These are phyloP conservation scores for Porcisia hertigi DNA, from an alignment of 208 protist species.

Conservation along the genomic window DNA sequence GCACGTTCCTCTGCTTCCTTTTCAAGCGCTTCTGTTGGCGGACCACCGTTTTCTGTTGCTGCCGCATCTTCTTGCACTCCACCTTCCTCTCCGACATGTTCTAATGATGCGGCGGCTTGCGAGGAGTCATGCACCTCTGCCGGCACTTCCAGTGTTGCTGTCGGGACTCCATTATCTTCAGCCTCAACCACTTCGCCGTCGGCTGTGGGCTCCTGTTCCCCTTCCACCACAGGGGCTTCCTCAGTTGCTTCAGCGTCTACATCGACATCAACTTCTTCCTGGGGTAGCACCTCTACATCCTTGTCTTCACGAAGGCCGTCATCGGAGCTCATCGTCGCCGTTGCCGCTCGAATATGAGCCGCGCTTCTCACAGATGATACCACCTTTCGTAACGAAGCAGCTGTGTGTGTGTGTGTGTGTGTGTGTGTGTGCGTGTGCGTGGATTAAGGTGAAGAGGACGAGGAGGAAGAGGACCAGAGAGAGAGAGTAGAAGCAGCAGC, in stretches of 20 bases:
- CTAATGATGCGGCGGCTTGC: background rate
- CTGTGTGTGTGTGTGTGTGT: background rate
- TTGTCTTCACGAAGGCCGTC: background rate
- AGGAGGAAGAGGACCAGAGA: background rate
- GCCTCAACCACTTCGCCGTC: background rate
- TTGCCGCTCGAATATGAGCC: too few species aligned
- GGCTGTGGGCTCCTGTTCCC: background rate
- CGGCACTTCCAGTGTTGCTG: background rate
- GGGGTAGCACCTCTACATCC: background rate
- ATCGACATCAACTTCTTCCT: background rate
- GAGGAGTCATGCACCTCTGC: background rate
- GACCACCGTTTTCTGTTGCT: background rate
- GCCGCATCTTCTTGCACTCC: background rate
- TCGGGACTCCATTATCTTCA: background rate
- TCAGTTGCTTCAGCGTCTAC: background rate
- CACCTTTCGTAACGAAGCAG: background rate
- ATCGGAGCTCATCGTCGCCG: conserved; percentile 5
- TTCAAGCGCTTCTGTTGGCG: background rate
- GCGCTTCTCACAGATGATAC: background rate
- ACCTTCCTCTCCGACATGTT: background rate
- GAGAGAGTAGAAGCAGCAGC: background rate
- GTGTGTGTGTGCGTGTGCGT: background rate
- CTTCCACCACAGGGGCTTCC: background rate
- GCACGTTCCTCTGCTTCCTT: background rate
- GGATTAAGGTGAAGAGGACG: too few species aligned